A percentile compares a stretch with the other conserved stretches of the same genome.
Evolutionary conservation across 441 rosid species (phyloP).

Genomic region (Eruca vesicaria): DNA sequence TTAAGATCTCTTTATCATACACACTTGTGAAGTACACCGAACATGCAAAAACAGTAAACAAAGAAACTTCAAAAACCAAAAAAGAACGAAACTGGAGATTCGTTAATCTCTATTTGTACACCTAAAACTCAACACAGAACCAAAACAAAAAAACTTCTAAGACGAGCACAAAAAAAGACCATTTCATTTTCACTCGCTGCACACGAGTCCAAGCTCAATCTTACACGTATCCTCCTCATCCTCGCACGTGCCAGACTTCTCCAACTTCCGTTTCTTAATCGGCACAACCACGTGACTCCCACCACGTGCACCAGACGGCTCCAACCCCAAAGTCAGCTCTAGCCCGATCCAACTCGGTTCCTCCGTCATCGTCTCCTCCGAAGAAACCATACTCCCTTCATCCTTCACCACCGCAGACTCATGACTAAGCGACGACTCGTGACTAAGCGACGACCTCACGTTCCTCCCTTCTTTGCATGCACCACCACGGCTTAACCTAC

Average conservation of each 20-base stretch:
- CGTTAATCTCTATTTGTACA: conserved; percentile 22
- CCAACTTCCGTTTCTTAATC: conserved; percentile 46
- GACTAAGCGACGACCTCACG: conserved; percentile 52
- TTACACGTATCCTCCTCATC: conserved; percentile 40
- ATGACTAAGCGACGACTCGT: conserved; percentile 69
- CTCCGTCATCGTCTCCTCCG: conserved; percentile 61
- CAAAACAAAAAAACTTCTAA: neutral
- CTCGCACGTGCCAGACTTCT: conserved; percentile 26
- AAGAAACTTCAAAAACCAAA: neutral
- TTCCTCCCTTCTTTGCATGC: conserved; percentile 41
- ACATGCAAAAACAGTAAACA: conserved; percentile 16
- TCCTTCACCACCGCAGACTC: conserved; percentile 44
- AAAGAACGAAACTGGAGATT: neutral
- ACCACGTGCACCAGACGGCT: conserved; percentile 46
- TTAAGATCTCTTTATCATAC: conserved; percentile 25
- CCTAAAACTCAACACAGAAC: conserved; percentile 14
- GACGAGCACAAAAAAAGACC: neutral
- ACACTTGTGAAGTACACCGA: conserved; percentile 4
- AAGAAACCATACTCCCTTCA: conserved; percentile 37
- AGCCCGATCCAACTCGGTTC: conserved; percentile 38
- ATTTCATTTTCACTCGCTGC: conserved; percentile 12
- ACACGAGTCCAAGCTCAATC: conserved; percentile 49
- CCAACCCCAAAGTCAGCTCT: conserved; percentile 61
- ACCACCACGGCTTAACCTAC: conserved; percentile 10
- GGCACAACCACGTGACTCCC: conserved; percentile 49